Base-by-base conservation (phyloP, 305 asterid genomes). In the Withania somnifera region DNA sequence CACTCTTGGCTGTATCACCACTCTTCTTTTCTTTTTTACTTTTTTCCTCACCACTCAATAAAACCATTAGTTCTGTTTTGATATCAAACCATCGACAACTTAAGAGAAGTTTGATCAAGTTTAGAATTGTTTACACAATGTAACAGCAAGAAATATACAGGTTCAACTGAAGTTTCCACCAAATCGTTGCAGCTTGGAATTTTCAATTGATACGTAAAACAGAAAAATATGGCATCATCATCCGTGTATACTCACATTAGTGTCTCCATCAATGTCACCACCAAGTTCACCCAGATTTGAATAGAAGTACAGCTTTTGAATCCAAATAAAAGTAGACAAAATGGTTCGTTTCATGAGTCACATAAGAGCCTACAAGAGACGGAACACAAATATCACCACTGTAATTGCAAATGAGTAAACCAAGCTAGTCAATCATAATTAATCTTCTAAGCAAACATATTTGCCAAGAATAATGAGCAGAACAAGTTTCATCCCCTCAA, bases 301-400 rank as follows among this genome's bases (percentile, higher is more conserved):
- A 96, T 76, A 96, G 89, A 86, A 96, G 98, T 36, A 96, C 88
- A 6, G 99, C 99, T 89, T 96, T 96, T 14, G 97, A 85, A 66
- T 96, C 99, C 98, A 96, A 84, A 86, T 96, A 96, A 97, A 96
- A 96, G 91, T 96, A 96, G 91, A 96, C 98, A 84, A 96, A 96
- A 91, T 96, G 98, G 84, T 94, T 96, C 28, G 99, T 96, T 91
- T 96, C 99, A 36, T 96, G 99, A 81, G 99, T 96, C 82, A 96
- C 99, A 83, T 94, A 96, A n/a, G 99, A 96, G 76, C 99, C 99
- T 96, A 78, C 67, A 82, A 50, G 71, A 60, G 8, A 78, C 61
- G 14, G 69, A 22, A n/a, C 42, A 53, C 64, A 32, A 77, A 69
- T 26, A 17, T 51, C 53, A 17, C 42, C 60, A 24, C 9, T 15